Percentiles rank a stretch among this genome's conserved stretches.
These are phyloP conservation scores for Alternaria novae-zelandiae DNA, from an alignment of 2,329 filamentous ascomycete genomes.

Conservation along the genomic window DNA sequence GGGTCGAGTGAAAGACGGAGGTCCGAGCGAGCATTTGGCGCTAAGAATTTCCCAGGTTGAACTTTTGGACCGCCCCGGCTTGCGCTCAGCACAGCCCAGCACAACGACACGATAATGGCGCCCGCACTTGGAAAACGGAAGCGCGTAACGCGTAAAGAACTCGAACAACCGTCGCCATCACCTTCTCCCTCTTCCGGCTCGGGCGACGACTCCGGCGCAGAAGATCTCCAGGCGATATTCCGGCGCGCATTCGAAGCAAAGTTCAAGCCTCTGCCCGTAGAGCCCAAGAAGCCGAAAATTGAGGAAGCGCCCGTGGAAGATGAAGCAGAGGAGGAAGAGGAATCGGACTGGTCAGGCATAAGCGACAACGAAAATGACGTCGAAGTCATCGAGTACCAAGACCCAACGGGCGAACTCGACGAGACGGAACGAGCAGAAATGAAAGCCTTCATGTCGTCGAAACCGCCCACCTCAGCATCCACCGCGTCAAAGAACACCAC, in stretches of 20 bases:
- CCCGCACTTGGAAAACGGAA: constrained; percentile 55
- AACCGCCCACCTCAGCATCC: constrained; percentile 54
- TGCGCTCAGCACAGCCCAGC: neutral
- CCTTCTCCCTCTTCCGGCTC: constrained; percentile 36
- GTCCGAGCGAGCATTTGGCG: constrained; percentile 29
- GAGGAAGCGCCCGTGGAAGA: constrained; percentile 37
- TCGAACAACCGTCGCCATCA: constrained; percentile 34
- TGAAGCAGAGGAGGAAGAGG: constrained; percentile 41
- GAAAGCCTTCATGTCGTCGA: constrained; percentile 76
- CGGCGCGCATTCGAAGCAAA: constrained; percentile 85
- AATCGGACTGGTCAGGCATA: constrained; percentile 69
- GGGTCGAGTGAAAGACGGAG: constrained; percentile 21
- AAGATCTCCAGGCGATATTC: constrained; percentile 76
- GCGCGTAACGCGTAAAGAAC: constrained; percentile 45
- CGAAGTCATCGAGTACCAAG: constrained; percentile 53
- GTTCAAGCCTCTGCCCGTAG: constrained; percentile 73
- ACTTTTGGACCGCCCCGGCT: constrained; percentile 8
- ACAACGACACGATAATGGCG: constrained; percentile 35
- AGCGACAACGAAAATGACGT: constrained; percentile 52
- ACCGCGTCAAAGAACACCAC: constrained; percentile 19
- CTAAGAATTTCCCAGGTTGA: constrained; percentile 8
- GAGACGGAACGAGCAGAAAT: constrained; percentile 64
- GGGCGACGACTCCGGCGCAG: constrained; percentile 44
- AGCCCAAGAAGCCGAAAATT: constrained; percentile 37
- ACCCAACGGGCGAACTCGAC: constrained; percentile 15